Evolutionary conservation across 2,329 filamentous ascomycete genomes (phyloP).

Genomic region (Penicillium sp.): DNA sequence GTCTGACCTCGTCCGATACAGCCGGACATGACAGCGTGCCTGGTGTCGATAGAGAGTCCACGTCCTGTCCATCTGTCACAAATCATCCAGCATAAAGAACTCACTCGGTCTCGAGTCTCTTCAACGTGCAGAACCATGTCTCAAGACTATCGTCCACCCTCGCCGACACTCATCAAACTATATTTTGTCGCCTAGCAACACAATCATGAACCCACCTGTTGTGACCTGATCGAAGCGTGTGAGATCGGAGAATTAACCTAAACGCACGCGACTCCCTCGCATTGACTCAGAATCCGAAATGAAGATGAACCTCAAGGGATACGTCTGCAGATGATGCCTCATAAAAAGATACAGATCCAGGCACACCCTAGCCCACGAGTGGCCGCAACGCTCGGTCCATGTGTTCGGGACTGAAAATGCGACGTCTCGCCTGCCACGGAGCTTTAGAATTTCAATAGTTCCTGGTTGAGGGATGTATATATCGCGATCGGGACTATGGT

Average conservation of each 20-base stretch:
- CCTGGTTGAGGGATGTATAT: background rate
- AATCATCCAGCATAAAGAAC: background rate
- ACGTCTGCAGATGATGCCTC: slow-evolving; percentile 21
- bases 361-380: slow-evolving; percentile 4
- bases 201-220: slow-evolving; percentile 9
- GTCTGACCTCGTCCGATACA: background rate
- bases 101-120: background rate
- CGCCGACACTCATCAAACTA: background rate
- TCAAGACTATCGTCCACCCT: slow-evolving; percentile 7
- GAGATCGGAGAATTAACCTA: slow-evolving; percentile 25
- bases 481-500: background rate
- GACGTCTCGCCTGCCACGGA: slow-evolving; percentile 6
- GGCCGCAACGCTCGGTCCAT: slow-evolving; percentile 25
- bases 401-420: slow-evolving; percentile 13
- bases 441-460: slow-evolving; percentile 3
- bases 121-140: background rate
- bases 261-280: slow-evolving; percentile 28
- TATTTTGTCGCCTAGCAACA: background rate
- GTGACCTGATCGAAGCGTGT: slow-evolving; percentile 13
- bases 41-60: too few relatives aligned
- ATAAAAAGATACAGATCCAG: slow-evolving; percentile 5
- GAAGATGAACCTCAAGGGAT: slow-evolving; percentile 18
- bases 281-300: slow-evolving; percentile 26
- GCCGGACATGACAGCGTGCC: background rate
- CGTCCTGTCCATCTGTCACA: background rate